Base-by-base conservation (phyloP, 2,329 filamentous ascomycete species). In the Alternaria burnsii region DNA sequence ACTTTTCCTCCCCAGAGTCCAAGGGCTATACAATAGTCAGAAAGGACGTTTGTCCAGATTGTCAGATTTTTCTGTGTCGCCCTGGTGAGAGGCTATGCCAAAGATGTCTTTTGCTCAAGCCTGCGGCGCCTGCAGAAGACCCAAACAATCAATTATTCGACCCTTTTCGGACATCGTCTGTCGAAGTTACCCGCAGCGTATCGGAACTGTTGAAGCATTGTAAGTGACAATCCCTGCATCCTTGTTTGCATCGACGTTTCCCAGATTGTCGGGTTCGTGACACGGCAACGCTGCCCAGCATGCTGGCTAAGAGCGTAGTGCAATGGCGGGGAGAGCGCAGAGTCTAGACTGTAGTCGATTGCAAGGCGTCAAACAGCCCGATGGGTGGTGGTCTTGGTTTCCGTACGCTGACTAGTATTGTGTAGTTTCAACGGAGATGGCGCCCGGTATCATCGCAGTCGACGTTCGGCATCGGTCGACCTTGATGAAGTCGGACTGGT, bases 401-500 rank as follows among this genome's bases (percentile, higher is more conserved):
- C n/a, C 44, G 38, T 16, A 50, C 28, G 58, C 74, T 76, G 58
- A 76, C 65, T 28, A 43, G 18, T 16, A 16, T 30, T 53, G 24
- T 52, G 26, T 50, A 79, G 76, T 77, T 62, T 61, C 74, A 36
- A 66, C 70, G 34, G 69, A 76, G 52, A 79, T 79, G 76, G 74
- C 73, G 24, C 76, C 76, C 7, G 71, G 69, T 40, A 73, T 73
- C 28, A 79, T 79, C 46, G 73, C 75, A n/a, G 70, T 79, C 48
- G 76, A 79, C 48, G 63, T 78, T 56, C 72, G 72, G 30, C 66
- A 72, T 50, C 71, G 71, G 26, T 79, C 75, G 3, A 70, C 72
- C 26, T 55, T 78, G 52, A 77, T 78, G 71, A 72, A 66, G 38
- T 75, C 72, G 38, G 71, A 76, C 24, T 79, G 77, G 76, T 77